A percentile compares a stretch with the other conserved stretches of the same genome.
phyloP scores from a whole-genome alignment of 2,329 filamentous ascomycete species.

The Colletotrichum siamense region DNA sequence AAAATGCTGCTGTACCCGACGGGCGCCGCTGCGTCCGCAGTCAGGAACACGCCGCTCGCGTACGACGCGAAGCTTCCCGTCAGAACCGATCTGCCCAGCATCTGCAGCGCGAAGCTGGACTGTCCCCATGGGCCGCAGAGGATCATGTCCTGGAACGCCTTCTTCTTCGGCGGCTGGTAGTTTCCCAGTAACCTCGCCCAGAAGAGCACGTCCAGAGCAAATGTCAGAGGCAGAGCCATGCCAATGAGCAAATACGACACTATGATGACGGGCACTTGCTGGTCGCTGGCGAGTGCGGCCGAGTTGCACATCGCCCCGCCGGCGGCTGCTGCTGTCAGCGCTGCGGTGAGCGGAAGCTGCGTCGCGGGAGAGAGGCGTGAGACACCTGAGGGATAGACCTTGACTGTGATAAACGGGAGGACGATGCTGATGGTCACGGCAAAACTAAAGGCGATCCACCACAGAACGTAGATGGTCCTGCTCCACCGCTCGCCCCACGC shows the following conservation, averaged over 20 bases:
- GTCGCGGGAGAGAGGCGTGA: slow-evolving; percentile 36
- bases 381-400: slow-evolving; percentile 38
- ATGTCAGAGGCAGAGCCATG: slow-evolving; percentile 34
- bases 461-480: slow-evolving; percentile 37
- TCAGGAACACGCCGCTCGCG: slow-evolving; percentile 34
- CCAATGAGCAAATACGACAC: slow-evolving; percentile 44
- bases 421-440: slow-evolving; percentile 34
- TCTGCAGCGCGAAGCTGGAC: slow-evolving; percentile 42
- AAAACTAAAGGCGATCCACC: slow-evolving; percentile 42
- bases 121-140: slow-evolving; percentile 44
- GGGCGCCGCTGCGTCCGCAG: slow-evolving; percentile 32
- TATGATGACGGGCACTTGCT: slow-evolving; percentile 42
- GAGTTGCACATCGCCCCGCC: slow-evolving; percentile 38
- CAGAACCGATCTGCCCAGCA: slow-evolving; percentile 36
- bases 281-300: slow-evolving; percentile 27
- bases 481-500: slow-evolving; percentile 25
- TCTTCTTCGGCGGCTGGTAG: slow-evolving; percentile 27
- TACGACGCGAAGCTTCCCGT: slow-evolving; percentile 34
- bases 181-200: slow-evolving; percentile 29
- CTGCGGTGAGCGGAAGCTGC: slow-evolving; percentile 42
- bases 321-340: slow-evolving; percentile 42
- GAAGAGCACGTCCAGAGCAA: slow-evolving; percentile 37
- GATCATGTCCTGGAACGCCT: slow-evolving; percentile 43
- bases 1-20: slow-evolving; percentile 40
- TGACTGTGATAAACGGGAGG: slow-evolving; percentile 39